A percentile compares a stretch with the other conserved stretches of the same genome.
phyloP scores from a whole-genome alignment of 305 asterid species.

The Fraxinus angustifolia region DNA sequence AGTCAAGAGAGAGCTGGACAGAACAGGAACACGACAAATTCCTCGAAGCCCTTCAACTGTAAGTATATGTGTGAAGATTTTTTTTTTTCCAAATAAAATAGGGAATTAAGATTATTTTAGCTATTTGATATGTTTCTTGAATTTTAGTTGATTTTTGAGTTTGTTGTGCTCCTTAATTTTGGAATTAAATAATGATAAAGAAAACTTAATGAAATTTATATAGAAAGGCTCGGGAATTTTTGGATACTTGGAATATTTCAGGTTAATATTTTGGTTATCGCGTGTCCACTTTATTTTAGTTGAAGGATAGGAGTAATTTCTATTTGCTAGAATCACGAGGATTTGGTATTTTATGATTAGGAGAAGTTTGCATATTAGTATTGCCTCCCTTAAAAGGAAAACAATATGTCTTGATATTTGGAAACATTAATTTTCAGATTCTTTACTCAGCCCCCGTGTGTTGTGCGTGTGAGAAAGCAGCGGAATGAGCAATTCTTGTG shows the following conservation, averaged over 20 bases:
- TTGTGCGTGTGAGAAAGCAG: neutral
- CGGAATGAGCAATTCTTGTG: neutral
- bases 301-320: neutral
- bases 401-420: neutral
- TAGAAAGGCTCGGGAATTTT: neutral
- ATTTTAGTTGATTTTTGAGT: neutral
- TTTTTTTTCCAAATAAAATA: neutral
- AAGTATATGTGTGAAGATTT: conserved; percentile 26
- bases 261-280: neutral
- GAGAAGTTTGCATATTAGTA: neutral
- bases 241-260: neutral
- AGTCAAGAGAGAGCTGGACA: conserved; percentile 95
- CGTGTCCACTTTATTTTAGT: neutral
- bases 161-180: neutral
- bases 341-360: neutral
- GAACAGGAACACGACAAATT: conserved; percentile 89
- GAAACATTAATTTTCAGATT: neutral
- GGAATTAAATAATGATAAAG: neutral
- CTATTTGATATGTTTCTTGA: neutral
- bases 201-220: neutral
- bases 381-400: neutral
- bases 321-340: neutral
- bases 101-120: neutral
- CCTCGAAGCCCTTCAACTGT: conserved; percentile 86
- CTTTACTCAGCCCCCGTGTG: neutral